Percentiles rank a stretch among this genome's conserved stretches.
phyloP scores from a whole-genome alignment of 495 filamentous ascomycete genomes.

The Massariosphaeria phaeospora region DNA sequence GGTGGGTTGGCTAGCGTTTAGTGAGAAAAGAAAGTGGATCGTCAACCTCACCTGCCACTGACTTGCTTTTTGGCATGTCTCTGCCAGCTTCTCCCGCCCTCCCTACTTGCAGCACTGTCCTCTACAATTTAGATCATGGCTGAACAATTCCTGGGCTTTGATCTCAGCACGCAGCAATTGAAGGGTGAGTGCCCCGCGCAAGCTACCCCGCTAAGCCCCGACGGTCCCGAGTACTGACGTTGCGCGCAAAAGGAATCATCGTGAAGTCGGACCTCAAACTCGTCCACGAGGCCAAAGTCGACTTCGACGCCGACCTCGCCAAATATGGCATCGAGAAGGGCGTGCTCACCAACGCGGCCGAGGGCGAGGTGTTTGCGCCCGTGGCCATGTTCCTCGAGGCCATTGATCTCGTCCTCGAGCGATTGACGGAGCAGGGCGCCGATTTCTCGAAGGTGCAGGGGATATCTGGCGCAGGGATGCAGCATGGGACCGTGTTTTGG shows the following conservation, averaged over 20 bases:
- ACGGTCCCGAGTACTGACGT: slow-evolving; percentile 6
- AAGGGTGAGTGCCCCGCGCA: slow-evolving; percentile 55
- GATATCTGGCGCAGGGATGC: slow-evolving; percentile 88
- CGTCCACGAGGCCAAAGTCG: slow-evolving; percentile 68
- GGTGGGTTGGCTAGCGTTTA: background rate
- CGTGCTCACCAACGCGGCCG: slow-evolving; percentile 70
- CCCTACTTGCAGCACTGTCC: background rate
- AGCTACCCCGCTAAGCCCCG: slow-evolving; percentile 26
- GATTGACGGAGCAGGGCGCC: slow-evolving; percentile 64
- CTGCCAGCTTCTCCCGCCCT: background rate
- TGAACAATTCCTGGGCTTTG: slow-evolving; percentile 84
- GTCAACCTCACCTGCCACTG: slow-evolving; percentile 8
- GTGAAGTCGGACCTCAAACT: slow-evolving; percentile 75
- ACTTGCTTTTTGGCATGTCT: slow-evolving; percentile 17
- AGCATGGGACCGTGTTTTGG: slow-evolving; percentile 97
- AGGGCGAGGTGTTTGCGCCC: slow-evolving; percentile 85
- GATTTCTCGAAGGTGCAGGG: slow-evolving; percentile 75
- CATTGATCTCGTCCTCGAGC: slow-evolving; percentile 72
- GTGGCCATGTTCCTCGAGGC: slow-evolving; percentile 94
- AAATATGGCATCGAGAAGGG: slow-evolving; percentile 77
- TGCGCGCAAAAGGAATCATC: slow-evolving; percentile 57
- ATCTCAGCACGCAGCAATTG: slow-evolving; percentile 93
- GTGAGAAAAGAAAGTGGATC: background rate
- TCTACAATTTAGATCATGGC: slow-evolving; percentile 27
- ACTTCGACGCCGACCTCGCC: slow-evolving; percentile 69